These are phyloP conservation scores for Sclerotinia sclerotiorum DNA, from an alignment of 2,329 filamentous ascomycete species.

Conservation along the genomic window DNA sequence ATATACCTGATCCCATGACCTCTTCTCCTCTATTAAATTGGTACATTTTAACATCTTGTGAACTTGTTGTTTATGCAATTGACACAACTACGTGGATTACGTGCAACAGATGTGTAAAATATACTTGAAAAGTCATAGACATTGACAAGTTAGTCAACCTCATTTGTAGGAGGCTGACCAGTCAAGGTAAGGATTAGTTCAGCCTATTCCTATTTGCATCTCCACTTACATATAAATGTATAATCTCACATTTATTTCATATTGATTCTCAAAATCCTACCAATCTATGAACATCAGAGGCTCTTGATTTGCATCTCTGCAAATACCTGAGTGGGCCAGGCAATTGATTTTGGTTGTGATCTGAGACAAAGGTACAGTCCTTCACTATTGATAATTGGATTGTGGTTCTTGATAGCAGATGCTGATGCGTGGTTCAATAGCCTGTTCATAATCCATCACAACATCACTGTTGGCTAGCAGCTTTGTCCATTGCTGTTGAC, in stretches of 20 bases:
- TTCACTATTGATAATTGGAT: neutral
- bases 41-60: too few relatives aligned
- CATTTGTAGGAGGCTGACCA: neutral
- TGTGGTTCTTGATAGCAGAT: neutral
- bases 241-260: neutral
- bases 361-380: neutral
- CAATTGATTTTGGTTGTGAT: neutral
- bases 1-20: neutral
- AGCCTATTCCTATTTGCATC: conserved; percentile 1
- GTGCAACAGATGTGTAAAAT: neutral
- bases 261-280: neutral
- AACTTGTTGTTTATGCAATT: neutral
- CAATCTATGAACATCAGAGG: neutral
- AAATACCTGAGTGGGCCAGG: neutral
- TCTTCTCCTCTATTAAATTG: neutral
- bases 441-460: neutral
- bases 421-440: neutral
- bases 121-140: neutral
- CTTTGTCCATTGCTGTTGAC: too few relatives aligned
- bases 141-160: too few relatives aligned
- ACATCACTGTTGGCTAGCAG: neutral
- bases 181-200: neutral
- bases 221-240: neutral
- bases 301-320: neutral
- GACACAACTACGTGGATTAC: neutral